Conservation (phyloP, 768 basidiomycete species). For the Leccinellum luteum region DNA sequence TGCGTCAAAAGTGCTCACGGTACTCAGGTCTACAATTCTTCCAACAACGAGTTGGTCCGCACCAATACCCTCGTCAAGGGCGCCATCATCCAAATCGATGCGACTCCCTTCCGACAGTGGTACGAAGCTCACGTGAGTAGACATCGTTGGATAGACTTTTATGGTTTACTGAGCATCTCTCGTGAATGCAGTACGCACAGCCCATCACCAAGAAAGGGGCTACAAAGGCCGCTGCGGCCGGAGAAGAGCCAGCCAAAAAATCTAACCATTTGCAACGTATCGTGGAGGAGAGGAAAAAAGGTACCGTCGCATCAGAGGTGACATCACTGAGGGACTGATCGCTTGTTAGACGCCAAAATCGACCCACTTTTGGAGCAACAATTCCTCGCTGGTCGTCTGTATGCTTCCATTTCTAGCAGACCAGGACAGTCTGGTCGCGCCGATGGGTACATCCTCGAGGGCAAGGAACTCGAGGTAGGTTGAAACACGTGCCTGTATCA, state of each 20-base stretch:
- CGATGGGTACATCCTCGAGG: conserved; percentile 97
- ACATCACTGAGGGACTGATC: conserved; percentile 16
- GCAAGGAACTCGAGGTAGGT: conserved; percentile 93
- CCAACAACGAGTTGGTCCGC: conserved; percentile 99
- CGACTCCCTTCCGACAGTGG: conserved; percentile 99
- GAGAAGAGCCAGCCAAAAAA: conserved; percentile 67
- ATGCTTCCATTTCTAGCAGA: conserved; percentile 89
- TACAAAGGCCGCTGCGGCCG: conserved; percentile 49
- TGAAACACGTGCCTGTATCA: not conserved
- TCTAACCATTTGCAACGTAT: conserved; percentile 90
- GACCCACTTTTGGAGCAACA: conserved; percentile 87
- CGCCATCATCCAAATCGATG: conserved; percentile 96
- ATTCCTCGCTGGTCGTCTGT: conserved; percentile 93
- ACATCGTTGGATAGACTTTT: not conserved
- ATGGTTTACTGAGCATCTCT: conserved; percentile 1
- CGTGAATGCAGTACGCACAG: conserved; percentile 74
- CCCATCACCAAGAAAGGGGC: conserved; percentile 86
- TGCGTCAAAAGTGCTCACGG: conserved; percentile 6
- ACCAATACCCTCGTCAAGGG: conserved; percentile 99
- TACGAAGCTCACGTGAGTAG: conserved; percentile 92
- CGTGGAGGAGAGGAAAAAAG: conserved; percentile 89
- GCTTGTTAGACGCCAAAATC: conserved; percentile 73
- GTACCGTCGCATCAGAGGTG: conserved; percentile 37
- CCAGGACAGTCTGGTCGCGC: conserved; percentile 96
- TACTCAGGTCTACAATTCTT: conserved; percentile 90